Conservation (phyloP, 805 yeast genomes). For the Lipomyces orientalis region DNA sequence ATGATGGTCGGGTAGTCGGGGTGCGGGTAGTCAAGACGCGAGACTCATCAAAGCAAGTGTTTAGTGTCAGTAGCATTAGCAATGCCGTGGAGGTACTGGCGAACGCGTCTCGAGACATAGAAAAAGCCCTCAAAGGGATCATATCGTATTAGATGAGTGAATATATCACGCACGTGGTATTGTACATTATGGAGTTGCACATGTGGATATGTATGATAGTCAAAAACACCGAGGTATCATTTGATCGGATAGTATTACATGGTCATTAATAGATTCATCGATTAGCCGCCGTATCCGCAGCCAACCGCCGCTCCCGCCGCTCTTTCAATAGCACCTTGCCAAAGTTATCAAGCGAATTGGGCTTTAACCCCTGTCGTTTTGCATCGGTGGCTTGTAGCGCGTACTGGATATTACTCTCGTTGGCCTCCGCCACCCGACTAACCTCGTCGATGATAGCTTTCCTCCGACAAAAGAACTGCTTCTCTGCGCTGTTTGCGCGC, state of each 20-base stretch:
- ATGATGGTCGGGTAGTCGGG: slow-evolving; percentile 66
- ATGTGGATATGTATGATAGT: neutral
- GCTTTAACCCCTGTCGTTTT: neutral
- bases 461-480: slow-evolving; percentile 6
- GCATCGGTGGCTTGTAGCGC: neutral
- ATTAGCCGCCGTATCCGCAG: neutral
- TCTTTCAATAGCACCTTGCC: neutral
- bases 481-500: slow-evolving; percentile 1
- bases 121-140: slow-evolving; percentile 16
- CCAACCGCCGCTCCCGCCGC: neutral
- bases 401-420: neutral
- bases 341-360: neutral
- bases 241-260: neutral
- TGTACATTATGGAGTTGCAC: neutral
- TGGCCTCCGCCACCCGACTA: slow-evolving; percentile 1
- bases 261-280: neutral
- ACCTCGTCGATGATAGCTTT: slow-evolving; percentile 10
- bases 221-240: neutral
- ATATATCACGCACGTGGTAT: neutral
- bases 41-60: slow-evolving; percentile 26
- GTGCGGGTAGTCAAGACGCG: slow-evolving; percentile 45
- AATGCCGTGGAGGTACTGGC: slow-evolving; percentile 21
- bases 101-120: slow-evolving; percentile 23
- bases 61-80: slow-evolving; percentile 11
- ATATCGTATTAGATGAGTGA: neutral